Evolutionary conservation across 495 filamentous ascomycete species (phyloP), one percentile per base, ranked within the genome.

Genomic region (Darksidea phi): DNA sequence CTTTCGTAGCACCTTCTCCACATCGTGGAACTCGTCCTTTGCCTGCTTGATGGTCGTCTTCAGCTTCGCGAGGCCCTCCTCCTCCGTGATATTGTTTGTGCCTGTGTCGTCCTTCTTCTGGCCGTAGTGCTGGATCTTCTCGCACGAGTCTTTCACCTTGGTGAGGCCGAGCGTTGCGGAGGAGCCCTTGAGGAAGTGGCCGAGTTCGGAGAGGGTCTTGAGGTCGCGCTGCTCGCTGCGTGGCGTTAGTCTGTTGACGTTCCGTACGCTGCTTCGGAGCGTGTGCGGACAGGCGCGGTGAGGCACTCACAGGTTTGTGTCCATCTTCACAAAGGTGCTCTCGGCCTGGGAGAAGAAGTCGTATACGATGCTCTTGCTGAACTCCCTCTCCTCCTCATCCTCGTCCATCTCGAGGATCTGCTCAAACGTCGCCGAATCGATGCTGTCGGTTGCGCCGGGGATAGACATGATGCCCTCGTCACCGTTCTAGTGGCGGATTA

Each of bases 371-470:
- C 88, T 86, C 70, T 80, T 83, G 75, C 86, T 90, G 79, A 89
- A 96, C 56, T 86, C 90, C 61, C 75, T 75, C 46, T 90, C 87
- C 4, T 86, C 85, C 48, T 87, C 86, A 58, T 88, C 87, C 43
- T 96, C 91, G 70, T 96, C 91, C 91, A 96, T 95, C 75, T 96
- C 91, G 43, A 97, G 83, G 72, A 98, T 96, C 75, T 98, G 94
- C 59, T 88, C 86, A 61, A 98, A 98, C 57, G 90, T 94, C 49
- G 72, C 67, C 23, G 75, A 72, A 71, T 98, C 94, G 71, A 98
- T 86, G 64, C 78, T 78, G 61, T 95, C 89, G 45, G 82, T 82
- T 58, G 78, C 78, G 24, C 85, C 82, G 18, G 75, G 71, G 10
- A 82, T 72, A 23, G 71, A 73, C 52, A 75, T 74, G 11, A 77